Evolutionary conservation across 306 rosid genomes (phyloP), one percentile per base, ranked within the genome.

Genomic region (Prunus davidiana): DNA sequence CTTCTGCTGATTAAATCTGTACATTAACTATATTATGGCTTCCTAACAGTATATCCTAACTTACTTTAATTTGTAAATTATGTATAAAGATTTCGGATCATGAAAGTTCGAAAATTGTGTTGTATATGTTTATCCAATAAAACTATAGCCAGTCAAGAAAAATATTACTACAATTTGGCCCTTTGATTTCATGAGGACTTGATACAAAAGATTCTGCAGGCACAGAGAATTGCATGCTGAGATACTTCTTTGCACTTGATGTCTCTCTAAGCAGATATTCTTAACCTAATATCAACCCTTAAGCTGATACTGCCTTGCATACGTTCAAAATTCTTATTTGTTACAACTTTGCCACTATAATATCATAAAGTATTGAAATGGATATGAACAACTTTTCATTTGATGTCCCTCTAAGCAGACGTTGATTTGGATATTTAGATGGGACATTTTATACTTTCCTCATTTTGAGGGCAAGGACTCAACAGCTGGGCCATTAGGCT

Each of bases 51-150:
- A 74, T 24, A 75, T 51, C 67, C 24, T 9, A 41, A 14, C 14
- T 67, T 15, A 34, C 24, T 18, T 28, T 32, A 45, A 24, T 71
- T 25, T 61, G 46, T 69, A 54, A 12, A 51, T 64, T 5, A 54
- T 64, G 73, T 28, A 52, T 24, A n/a, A 8, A 3, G 41, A 86
- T 38, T 72, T 79, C 64, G 65, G 63, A 57, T 55, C 46, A 57
- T 25, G 12, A 27, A 62, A 19, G 61, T 12, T 16, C 10, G 5
- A 24, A 68, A 67, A 46, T 25, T 12, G 64, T 64, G 54, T 38
- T 58, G 9, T 24, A 27, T 50, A 11, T 19, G 58, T 43, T 56
- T 12, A 41, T 56, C 71, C 20, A 43, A 49, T 46, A 30, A 56
- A 47, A 60, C 49, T 28, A 19, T 2, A 22, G 25, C 43, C 43